Evolutionary conservation across 2,329 filamentous ascomycete genomes (phyloP).

Genomic region (Seiridium cupressi): DNA sequence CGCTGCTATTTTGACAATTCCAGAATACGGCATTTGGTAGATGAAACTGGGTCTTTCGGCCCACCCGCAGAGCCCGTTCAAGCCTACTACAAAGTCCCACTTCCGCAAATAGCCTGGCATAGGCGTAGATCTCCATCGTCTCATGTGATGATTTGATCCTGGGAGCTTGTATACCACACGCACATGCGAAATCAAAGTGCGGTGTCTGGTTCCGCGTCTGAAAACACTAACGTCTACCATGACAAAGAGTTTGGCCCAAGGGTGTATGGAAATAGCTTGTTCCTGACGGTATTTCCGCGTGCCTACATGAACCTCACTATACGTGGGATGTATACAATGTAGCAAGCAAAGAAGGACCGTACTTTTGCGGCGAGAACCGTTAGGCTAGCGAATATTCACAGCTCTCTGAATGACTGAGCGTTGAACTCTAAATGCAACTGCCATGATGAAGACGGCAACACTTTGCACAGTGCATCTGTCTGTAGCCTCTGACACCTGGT

Average conservation of each 20-base stretch:
- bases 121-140: conserved; percentile 3
- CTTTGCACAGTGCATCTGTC: too few species aligned
- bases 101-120: not conserved
- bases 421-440: too few species aligned
- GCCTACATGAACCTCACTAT: too few species aligned
- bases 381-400: not conserved
- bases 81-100: not conserved
- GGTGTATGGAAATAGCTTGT: too few species aligned
- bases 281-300: not conserved
- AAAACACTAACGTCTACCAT: not conserved
- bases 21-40: not conserved
- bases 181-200: not conserved
- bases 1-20: conserved; percentile 2
- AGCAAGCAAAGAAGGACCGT: not conserved
- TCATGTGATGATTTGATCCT: conserved; percentile 1
- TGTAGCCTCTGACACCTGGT: too few species aligned
- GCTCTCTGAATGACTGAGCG: not conserved
- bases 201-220: not conserved
- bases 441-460: too few species aligned
- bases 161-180: not conserved
- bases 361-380: not conserved
- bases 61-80: not conserved
- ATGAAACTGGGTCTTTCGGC: not conserved
- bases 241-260: not conserved
- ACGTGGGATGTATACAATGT: too few species aligned